These are phyloP conservation scores for Melaleuca quinquenervia DNA, from an alignment of 345 rosid genomes.

Conservation along the genomic window DNA sequence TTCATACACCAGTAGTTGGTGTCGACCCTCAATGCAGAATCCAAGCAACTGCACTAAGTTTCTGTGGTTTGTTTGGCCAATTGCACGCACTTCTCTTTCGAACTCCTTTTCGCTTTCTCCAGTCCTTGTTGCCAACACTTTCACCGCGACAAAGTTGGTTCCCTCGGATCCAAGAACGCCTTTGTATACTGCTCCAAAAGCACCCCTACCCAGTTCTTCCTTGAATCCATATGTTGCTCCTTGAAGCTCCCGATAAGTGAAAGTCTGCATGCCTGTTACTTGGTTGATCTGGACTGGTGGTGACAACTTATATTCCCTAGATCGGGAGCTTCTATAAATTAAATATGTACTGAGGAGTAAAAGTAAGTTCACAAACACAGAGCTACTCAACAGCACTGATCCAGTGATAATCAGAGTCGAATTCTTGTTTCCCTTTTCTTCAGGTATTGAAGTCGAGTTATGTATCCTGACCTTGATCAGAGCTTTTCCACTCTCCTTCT, in stretches of 20 bases:
- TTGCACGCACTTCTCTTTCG: slow-evolving; percentile 7
- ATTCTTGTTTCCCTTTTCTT: background rate
- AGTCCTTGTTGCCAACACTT: background rate
- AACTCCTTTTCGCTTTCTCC: slow-evolving; percentile 14
- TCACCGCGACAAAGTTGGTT: slow-evolving; percentile 2
- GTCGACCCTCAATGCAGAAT: slow-evolving; percentile 13
- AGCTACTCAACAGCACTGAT: background rate
- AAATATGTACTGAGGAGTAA: background rate
- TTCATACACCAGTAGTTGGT: slow-evolving; percentile 17
- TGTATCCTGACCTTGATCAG: slow-evolving; percentile 21
- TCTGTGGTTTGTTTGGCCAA: slow-evolving; percentile 23
- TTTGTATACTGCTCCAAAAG: slow-evolving; percentile 17
- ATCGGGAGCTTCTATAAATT: background rate
- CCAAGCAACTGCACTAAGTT: slow-evolving; percentile 21
- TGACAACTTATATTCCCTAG: background rate
- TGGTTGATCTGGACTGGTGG: background rate
- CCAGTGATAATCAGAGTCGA: background rate
- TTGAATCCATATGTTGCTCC: slow-evolving; percentile 1
- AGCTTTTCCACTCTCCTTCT: slow-evolving; percentile 4
- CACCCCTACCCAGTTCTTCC: slow-evolving; percentile 7
- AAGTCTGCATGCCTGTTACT: background rate
- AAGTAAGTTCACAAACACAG: background rate
- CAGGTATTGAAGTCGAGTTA: background rate
- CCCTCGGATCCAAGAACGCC: background rate
- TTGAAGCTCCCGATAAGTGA: background rate